Base-by-base conservation (phyloP, 495 filamentous ascomycete species). In the Cudoniella acicularis region DNA sequence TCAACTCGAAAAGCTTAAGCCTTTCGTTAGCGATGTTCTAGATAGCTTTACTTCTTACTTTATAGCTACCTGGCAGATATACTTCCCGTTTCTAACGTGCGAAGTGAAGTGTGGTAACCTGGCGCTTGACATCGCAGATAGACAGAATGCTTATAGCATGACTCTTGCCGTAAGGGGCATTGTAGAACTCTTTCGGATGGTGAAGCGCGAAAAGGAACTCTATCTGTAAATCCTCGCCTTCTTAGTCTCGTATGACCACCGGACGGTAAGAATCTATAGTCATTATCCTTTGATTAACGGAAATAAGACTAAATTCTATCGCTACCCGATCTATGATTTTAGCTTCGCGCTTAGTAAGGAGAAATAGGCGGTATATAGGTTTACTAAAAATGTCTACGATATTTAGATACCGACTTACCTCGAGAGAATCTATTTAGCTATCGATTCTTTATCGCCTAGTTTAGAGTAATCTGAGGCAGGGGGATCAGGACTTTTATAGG, bases 181-280 rank as follows among this genome's bases (percentile, higher is more conserved):
- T 13, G 64, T 71, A 24, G 68, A 75, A 42, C 68, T 77, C 20
- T 71, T 64, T 30, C 49, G 52, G 40, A 4, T 24, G 9, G 68
- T 74, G 1, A 60, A 66, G n/a, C 73, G 70, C 23, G 59, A 73
- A 60, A 46, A 67, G 18, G 71, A 77, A 63, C 56, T 77, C 26
- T 24, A 78, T 57, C 67, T 64, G 45, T 55, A 75, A 59, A 73
- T 76, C 26, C 65, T 77, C 54, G 67, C 68, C 25, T 81, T 80
- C 69, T 80, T 73, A 1, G 67, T 82, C 55, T 80, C 74, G 22
- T 72, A 79, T 63, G 65, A 80, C 60, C 53, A 75, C 42, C 18
- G 50, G 17, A 57, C 58, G 2, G 70, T 78, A 20, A 59, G 67
- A 20, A 75, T 80, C 20, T 71, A 72, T 22, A 69, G 72, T 25